Conservation (phyloP, 148 eudicot species). For the Cornus kousa region DNA sequence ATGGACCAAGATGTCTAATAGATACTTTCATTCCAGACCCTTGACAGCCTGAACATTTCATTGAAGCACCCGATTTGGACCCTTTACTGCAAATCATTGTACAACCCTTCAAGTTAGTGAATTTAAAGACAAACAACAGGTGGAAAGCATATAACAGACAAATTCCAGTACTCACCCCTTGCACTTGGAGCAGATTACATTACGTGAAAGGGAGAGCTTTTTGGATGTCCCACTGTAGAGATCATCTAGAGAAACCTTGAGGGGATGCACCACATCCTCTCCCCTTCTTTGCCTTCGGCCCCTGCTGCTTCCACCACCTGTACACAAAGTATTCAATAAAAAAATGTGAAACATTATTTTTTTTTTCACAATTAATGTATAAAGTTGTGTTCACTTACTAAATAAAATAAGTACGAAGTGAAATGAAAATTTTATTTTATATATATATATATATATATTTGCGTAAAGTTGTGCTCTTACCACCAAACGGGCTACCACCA, state of each 20-base stretch:
- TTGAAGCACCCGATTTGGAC: conserved; percentile 57
- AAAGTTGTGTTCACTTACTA: too few relatives aligned
- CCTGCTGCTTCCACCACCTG: conserved; percentile 59
- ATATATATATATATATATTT: too few relatives aligned
- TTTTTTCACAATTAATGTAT: neutral
- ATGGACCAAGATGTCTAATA: conserved; percentile 54
- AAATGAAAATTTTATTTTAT: too few relatives aligned
- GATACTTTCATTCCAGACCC: conserved; percentile 57
- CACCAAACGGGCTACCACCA: conserved; percentile 56
- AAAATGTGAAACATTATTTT: neutral
- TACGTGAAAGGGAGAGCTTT: conserved; percentile 57
- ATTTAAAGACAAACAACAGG: neutral
- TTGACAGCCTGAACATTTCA: conserved; percentile 51
- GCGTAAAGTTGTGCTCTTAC: conserved; percentile 16
- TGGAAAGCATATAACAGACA: neutral
- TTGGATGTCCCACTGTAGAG: conserved; percentile 45
- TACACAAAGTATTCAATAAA: neutral
- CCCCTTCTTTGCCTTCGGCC: conserved; percentile 60
- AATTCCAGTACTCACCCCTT: conserved; percentile 35
- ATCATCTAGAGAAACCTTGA: conserved; percentile 55
- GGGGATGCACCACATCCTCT: conserved; percentile 59
- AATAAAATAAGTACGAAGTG: too few relatives aligned
- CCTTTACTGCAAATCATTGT: conserved; percentile 38
- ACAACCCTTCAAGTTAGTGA: neutral
- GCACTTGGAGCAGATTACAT: conserved; percentile 48